These are phyloP conservation scores for Scutellaria galericulata DNA, from an alignment of 257 asterid genomes.

Conservation along the genomic window DNA sequence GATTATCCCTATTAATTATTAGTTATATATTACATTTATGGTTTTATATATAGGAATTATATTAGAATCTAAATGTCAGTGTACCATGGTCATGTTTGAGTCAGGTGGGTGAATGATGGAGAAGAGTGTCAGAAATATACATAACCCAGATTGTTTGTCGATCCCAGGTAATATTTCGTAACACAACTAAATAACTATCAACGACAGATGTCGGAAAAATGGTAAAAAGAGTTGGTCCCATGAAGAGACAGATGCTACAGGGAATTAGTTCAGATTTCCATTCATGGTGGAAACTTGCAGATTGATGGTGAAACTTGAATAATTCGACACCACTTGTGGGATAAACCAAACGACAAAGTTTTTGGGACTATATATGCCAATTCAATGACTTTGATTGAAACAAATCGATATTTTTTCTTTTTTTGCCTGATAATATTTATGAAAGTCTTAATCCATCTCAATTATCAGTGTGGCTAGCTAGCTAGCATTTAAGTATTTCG, in stretches of 20 bases:
- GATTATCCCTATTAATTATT: too few species aligned
- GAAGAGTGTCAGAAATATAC: not conserved
- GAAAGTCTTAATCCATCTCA: too few species aligned
- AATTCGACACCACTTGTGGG: conserved; percentile 1
- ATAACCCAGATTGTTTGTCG: not conserved
- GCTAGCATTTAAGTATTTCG: too few species aligned
- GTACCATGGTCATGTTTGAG: not conserved
- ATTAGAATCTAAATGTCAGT: not conserved
- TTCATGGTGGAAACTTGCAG: not conserved
- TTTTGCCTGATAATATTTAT: too few species aligned
- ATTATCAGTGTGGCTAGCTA: too few species aligned
- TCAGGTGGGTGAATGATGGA: not conserved
- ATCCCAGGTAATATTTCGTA: not conserved
- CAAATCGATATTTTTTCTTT: too few species aligned
- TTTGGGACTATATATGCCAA: not conserved
- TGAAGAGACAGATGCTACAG: not conserved
- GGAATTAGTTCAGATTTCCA: not conserved
- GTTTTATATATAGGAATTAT: too few species aligned
- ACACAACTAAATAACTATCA: not conserved
- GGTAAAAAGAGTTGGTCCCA: not conserved
- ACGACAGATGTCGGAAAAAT: not conserved
- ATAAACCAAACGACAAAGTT: not conserved
- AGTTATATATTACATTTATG: too few species aligned
- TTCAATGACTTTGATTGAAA: too few species aligned
- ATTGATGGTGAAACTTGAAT: not conserved